Base-by-base conservation (phyloP, 345 rosid species). In the Eucalyptus tenuipes region DNA sequence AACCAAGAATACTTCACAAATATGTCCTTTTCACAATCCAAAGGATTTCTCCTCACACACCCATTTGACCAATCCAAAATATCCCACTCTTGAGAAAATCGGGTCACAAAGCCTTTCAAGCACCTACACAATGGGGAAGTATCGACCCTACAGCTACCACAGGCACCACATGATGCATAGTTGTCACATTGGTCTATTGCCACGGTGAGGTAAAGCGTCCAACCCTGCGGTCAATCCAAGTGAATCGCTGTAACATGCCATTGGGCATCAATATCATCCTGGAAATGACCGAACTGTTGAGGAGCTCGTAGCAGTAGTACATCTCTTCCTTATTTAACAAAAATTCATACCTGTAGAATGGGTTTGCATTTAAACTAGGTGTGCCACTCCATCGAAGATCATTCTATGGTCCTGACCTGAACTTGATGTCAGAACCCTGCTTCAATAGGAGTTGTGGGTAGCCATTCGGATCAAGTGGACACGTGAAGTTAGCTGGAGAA, bases 391-490 rank as follows among this genome's bases (percentile, higher is more conserved):
- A 93, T n/a, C 90, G 55, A 5, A 87, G 25, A 9, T 94, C 93
- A 59, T 94, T 94, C 95, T 94, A 94, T 14, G 94, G 89, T 7
- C 94, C 96, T 2, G 92, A 61, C 7, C 95, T 53, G 37, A 89
- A 91, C 44, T 33, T 45, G 24, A 55, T 87, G 11, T 12, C 33
- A 8, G 88, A 27, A 8, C 92, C 87, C 13, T 89, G 55, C 84
- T 85, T 79, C 25, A 94, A 82, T 13, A 91, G 85, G 13, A 87
- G 3, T n/a, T 95, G 94, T 2, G 95, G 95, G 88, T 86, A 90
- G 5, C 96, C 94, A 13, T 27, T 75, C 7, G 68, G 87, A 10
- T 94, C 89, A 6, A 93, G n/a, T 49, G 85, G 33, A 49, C 59
- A 88, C 8, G 92, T 80, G 50, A 61, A 93, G 4, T 87, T 81